Base-by-base conservation (phyloP, 2,329 filamentous ascomycete species). In the Metarhizium guizhouense region DNA sequence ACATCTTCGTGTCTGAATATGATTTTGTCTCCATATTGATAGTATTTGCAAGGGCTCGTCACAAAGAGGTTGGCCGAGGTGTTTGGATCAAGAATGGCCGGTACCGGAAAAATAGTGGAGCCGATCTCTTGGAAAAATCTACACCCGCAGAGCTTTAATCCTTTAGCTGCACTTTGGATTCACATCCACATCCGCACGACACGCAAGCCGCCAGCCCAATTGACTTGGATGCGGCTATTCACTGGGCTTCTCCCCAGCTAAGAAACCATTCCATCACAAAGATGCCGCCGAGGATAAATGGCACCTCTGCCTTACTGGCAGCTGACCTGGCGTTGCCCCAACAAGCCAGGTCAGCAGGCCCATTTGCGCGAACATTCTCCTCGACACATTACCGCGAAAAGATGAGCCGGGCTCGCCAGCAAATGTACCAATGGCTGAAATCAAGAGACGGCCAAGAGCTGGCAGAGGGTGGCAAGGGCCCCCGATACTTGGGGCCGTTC, bases 371-470 rank as follows among this genome's bases (percentile, higher is more conserved):
- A 52, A 57, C 64, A 48, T 76, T 77, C 58, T 72, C 71, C 54
- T 70, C 73, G 47, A 76, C 74, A 25, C 62, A 68, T 53, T 67
- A 67, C 51, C 66, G 63, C 47, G 65, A 67, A 54, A 72, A 74
- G 64, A 71, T 68, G 63, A 70, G 67, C 54, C 65, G 65, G 53
- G 61, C 58, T 34, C 72, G 74, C 10, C 66, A 68, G 56, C 56
- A 58, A 40, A 75, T 78, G 67, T 67, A 69, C 32, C 56, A 65
- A 4, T 78, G 73, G 73, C 57, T 74, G 34, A 65, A 67, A 10
- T 64, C 61, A 2, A 56, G 56, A 3, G 52, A 62, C 4, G 68
- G 68, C 32, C 57, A 56, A 10, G 55, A 58, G 30, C 50, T 70
- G 10, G 58, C 62, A 5, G 61, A 67, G 58, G 58, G 62, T 4